Percentiles rank a stretch among this genome's conserved stretches.
Conservation (phyloP, 768 basidiomycete genomes). For the Hydnomerulius pinastri region DNA sequence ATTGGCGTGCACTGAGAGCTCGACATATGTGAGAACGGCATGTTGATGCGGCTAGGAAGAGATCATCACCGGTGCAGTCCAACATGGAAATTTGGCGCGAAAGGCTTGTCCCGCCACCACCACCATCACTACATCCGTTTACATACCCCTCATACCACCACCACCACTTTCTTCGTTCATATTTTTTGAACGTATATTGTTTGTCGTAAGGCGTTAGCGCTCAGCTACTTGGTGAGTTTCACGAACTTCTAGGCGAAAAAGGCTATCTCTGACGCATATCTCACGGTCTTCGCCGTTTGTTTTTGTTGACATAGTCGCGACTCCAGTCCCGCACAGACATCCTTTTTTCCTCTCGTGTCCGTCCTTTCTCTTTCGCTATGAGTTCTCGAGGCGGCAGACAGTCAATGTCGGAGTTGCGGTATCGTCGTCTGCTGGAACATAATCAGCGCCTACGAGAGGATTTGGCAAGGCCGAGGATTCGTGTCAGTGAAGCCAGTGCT, state of each 20-base stretch:
- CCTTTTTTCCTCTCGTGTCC: background rate
- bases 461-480: constrained; percentile 66
- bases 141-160: constrained; percentile 4
- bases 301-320: background rate
- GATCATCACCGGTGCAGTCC: constrained; percentile 2
- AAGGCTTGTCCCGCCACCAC: constrained; percentile 12
- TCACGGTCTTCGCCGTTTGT: constrained; percentile 3
- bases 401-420: constrained; percentile 81
- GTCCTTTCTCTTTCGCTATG: constrained; percentile 39
- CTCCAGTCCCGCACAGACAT: background rate
- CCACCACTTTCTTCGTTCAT: background rate
- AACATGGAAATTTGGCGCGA: constrained; percentile 1
- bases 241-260: background rate
- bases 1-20: background rate
- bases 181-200: no score
- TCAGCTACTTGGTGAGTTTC: background rate
- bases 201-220: background rate
- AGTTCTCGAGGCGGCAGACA: constrained; percentile 65
- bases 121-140: constrained; percentile 3
- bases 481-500: constrained; percentile 71
- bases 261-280: constrained; percentile 5
- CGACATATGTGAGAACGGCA: constrained; percentile 27
- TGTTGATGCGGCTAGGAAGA: constrained; percentile 1
- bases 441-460: constrained; percentile 74
- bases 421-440: constrained; percentile 75